These are phyloP conservation scores for Globisporangium apiculatum DNA, from an alignment of 352 stramenopile species.

Conservation along the genomic window DNA sequence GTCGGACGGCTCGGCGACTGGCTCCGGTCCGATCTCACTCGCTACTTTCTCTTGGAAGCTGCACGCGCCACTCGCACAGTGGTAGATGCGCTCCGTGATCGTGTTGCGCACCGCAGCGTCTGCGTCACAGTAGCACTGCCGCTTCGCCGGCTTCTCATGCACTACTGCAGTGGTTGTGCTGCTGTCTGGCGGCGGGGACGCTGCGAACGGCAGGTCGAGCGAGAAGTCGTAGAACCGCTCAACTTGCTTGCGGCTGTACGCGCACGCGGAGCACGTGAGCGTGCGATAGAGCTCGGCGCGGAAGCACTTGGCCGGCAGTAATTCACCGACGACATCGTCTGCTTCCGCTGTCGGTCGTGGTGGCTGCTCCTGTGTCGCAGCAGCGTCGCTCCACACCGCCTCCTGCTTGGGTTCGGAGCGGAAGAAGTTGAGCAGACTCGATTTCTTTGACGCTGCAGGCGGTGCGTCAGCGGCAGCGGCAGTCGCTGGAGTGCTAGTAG, in stretches of 20 bases:
- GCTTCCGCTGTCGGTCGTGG: constrained; percentile 17
- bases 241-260: constrained; percentile 68
- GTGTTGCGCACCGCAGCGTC: constrained; percentile 25
- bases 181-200: not conserved
- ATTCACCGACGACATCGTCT: constrained; percentile 36
- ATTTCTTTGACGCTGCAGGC: constrained; percentile 22
- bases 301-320: constrained; percentile 75
- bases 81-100: constrained; percentile 33
- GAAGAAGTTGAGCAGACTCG: constrained; percentile 62
- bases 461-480: not conserved
- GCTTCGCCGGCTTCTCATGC: constrained; percentile 17
- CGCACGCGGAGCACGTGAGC: constrained; percentile 68
- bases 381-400: not conserved
- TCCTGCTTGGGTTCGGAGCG: constrained; percentile 20
- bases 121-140: constrained; percentile 57
- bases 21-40: constrained; percentile 4
- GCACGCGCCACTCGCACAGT: constrained; percentile 53
- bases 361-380: not conserved
- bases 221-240: constrained; percentile 87
- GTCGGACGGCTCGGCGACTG: not conserved
- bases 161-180: not conserved
- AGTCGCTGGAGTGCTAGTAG: constrained; percentile 17
- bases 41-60: constrained; percentile 48
- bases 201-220: constrained; percentile 58
- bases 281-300: constrained; percentile 68